A percentile compares a stretch with the other conserved stretches of the same genome.
Conservation (phyloP, 805 yeast species). For the Barnettozyma pratensis region DNA sequence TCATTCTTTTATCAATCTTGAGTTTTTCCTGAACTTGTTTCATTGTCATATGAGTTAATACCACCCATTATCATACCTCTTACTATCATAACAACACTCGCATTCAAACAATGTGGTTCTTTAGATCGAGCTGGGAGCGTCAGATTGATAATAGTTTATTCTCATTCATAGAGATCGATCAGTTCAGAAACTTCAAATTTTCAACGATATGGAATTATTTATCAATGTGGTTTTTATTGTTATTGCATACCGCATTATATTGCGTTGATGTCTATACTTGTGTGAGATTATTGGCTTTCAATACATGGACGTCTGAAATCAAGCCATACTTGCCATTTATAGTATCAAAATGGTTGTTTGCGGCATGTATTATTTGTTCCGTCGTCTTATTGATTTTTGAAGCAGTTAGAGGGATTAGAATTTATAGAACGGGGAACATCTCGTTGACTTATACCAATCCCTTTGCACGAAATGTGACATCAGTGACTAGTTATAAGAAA, state of each 20-base stretch:
- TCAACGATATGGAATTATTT: constrained; percentile 41
- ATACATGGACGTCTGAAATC: constrained; percentile 58
- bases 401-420: constrained; percentile 49
- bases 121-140: constrained; percentile 30
- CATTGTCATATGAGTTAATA: background rate
- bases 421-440: constrained; percentile 57
- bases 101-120: constrained; percentile 19
- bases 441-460: constrained; percentile 65
- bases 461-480: constrained; percentile 54
- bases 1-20: too few relatives aligned
- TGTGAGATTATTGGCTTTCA: constrained; percentile 64
- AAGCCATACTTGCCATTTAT: constrained; percentile 44
- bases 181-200: constrained; percentile 39
- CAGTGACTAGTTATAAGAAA: constrained; percentile 53
- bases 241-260: constrained; percentile 49
- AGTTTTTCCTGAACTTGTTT: background rate
- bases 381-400: constrained; percentile 53
- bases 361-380: constrained; percentile 75
- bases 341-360: constrained; percentile 65
- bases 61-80: background rate
- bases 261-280: constrained; percentile 78
- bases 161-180: constrained; percentile 41
- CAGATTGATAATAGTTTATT: constrained; percentile 36
- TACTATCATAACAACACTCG: too few relatives aligned
- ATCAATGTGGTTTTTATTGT: constrained; percentile 28